Base-by-base conservation (phyloP, 2,329 filamentous ascomycete genomes). In the Calonectria pseudoturangicola region DNA sequence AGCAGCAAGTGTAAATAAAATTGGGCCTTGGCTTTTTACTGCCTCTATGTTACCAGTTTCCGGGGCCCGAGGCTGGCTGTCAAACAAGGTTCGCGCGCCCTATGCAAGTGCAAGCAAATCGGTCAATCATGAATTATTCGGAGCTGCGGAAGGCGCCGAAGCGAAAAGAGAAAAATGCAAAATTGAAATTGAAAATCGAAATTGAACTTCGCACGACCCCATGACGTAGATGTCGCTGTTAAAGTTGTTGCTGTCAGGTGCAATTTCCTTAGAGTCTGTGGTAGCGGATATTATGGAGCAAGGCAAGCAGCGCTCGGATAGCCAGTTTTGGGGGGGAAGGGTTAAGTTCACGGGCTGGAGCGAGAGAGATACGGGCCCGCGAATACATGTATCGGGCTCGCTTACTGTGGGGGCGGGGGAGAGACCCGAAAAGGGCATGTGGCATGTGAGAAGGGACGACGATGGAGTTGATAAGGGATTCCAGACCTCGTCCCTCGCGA, bases 211-310 rank as follows among this genome's bases (percentile, higher is more conserved):
- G 21, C 21, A 21, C 21, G 21, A 21, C 21, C 2, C 8, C n/a
- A 58, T 58, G 54, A 58, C 54, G 54, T 58, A 39, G 33, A 41
- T 58, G 54, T 21, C 54, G 33, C 33, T 33, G 54, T 58, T 58
- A 58, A 33, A 58, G 54, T 58, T 58, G 54, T 39, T 39, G 54
- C n/a, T 39, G n/a, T 12, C n/a, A 15, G 54, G 21, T 9, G 54
- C 54, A 58, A 58, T 58, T 58, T 58, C 54, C 25, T 58, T 58
- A 39, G 54, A 58, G 54, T 58, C 54, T 58, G 39, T 33, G 33
- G n/a, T 41, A 39, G 54, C 54, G 54, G 33, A 36, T 36, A 36
- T 12, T 36, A 36, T 36, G 33, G 54, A 58, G 54, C 36, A 21
- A 33, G 13, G 25, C n/a, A 33, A 58, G 54, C 36, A 21, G 54